A percentile compares a stretch with the other conserved stretches of the same genome.
phyloP scores from a whole-genome alignment of 805 yeast species.

The Kodamaea neixiangensis region DNA sequence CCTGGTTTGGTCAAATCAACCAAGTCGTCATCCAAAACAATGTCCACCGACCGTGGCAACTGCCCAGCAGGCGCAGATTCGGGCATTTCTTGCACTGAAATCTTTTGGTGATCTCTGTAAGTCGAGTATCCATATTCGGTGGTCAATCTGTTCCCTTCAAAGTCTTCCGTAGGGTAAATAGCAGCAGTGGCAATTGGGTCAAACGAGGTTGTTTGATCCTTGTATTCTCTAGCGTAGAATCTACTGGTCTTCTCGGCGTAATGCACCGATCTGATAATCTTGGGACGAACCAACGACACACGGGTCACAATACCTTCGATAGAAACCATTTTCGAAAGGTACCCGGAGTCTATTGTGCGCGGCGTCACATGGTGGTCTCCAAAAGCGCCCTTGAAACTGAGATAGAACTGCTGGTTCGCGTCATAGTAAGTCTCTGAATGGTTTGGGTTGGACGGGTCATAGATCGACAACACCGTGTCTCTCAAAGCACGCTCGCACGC shows the following conservation, averaged over 20 bases:
- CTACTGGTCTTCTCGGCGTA: slow-evolving; percentile 82
- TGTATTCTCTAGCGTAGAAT: slow-evolving; percentile 88
- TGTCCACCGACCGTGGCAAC: slow-evolving; percentile 89
- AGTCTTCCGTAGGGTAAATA: slow-evolving; percentile 89
- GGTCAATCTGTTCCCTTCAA: slow-evolving; percentile 81
- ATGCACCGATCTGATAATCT: slow-evolving; percentile 87
- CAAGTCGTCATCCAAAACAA: slow-evolving; percentile 90
- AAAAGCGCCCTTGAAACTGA: slow-evolving; percentile 88
- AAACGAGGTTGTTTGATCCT: slow-evolving; percentile 89
- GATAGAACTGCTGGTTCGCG: slow-evolving; percentile 64
- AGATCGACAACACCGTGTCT: slow-evolving; percentile 73
- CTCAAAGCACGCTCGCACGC: slow-evolving; percentile 85
- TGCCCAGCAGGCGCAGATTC: slow-evolving; percentile 98
- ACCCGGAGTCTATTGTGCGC: slow-evolving; percentile 75
- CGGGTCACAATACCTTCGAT: slow-evolving; percentile 95
- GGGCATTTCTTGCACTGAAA: slow-evolving; percentile 96
- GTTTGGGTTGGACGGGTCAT: slow-evolving; percentile 60
- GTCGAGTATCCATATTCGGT: slow-evolving; percentile 94
- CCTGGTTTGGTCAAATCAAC: slow-evolving; percentile 95
- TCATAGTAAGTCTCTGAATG: slow-evolving; percentile 43
- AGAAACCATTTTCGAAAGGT: slow-evolving; percentile 78
- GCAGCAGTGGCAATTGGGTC: slow-evolving; percentile 82
- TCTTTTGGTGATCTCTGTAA: slow-evolving; percentile 90
- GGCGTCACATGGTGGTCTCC: slow-evolving; percentile 89
- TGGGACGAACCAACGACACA: slow-evolving; percentile 91